Percentiles rank a stretch among this genome's conserved stretches.
Conservation (phyloP, 176 grass and related monocot genomes). For the sorghum (Sorghum bicolor) region DNA sequence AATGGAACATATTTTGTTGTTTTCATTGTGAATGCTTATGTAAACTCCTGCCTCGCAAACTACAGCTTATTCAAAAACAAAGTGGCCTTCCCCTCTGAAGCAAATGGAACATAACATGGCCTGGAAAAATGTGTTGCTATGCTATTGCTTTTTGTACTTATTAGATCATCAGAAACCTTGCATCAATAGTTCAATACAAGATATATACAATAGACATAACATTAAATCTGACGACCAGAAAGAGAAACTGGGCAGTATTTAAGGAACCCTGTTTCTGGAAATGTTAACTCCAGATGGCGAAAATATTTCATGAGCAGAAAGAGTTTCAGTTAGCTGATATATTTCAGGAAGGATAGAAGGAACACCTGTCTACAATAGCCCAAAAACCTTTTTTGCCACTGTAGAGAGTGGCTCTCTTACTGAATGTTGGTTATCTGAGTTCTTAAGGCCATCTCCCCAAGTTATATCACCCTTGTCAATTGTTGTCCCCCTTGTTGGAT, state of each 20-base stretch:
- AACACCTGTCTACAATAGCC: conserved; percentile 38
- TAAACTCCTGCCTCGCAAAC: neutral
- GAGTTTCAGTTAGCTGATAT: neutral
- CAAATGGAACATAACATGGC: neutral
- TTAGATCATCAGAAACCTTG: neutral
- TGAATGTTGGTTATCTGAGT: conserved; percentile 10
- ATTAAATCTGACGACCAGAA: neutral
- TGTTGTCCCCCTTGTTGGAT: neutral
- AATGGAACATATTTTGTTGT: neutral
- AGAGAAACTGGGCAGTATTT: neutral
- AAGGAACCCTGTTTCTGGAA: neutral
- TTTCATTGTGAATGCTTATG: neutral
- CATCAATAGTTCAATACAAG: neutral
- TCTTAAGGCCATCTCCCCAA: conserved; percentile 12
- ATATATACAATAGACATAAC: neutral
- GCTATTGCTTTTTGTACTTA: neutral
- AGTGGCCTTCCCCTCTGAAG: neutral
- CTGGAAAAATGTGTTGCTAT: neutral
- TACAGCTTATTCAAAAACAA: neutral
- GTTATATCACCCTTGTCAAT: neutral
- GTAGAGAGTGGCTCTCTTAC: conserved; percentile 45
- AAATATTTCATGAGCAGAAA: neutral
- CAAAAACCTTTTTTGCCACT: conserved; percentile 60
- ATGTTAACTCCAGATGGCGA: neutral
- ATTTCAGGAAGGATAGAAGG: neutral